These are phyloP conservation scores for Blastobotrys aristatus DNA, from an alignment of 1,139 yeast species.

Conservation along the genomic window DNA sequence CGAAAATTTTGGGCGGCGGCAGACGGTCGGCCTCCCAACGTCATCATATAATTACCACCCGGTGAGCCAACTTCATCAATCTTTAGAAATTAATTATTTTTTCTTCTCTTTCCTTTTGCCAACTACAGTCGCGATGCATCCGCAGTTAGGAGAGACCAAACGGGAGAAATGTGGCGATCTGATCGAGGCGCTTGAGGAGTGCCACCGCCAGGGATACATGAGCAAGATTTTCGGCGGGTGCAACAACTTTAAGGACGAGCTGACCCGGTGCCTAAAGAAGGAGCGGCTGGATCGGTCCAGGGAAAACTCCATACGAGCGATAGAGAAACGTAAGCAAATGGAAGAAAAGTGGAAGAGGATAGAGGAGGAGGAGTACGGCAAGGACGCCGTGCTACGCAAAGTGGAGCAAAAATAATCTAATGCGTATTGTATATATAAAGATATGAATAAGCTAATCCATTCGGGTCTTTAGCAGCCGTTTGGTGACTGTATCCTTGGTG, in stretches of 20 bases:
- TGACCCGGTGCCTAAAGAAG: conserved; percentile 71
- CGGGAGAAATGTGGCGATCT: conserved; percentile 58
- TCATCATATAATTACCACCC: no score
- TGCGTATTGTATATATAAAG: conserved; percentile 63
- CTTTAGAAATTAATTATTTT: neutral
- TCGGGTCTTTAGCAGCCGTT: conserved; percentile 84
- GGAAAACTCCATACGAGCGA: conserved; percentile 53
- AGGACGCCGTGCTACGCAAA: conserved; percentile 63
- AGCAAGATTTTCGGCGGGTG: conserved; percentile 80
- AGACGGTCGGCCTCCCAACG: no score
- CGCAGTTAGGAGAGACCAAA: conserved; percentile 15
- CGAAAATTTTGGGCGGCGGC: no score
- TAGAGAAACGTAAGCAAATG: conserved; percentile 50
- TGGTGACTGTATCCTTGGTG: conserved; percentile 86
- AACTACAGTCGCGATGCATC: conserved; percentile 14
- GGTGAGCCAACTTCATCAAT: no score
- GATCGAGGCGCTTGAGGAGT: conserved; percentile 83
- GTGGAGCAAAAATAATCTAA: conserved; percentile 43
- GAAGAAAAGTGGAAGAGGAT: conserved; percentile 54
- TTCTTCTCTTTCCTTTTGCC: neutral
- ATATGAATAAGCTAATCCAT: conserved; percentile 54
- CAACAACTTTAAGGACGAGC: conserved; percentile 75
- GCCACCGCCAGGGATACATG: conserved; percentile 70
- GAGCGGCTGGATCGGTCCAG: conserved; percentile 68
- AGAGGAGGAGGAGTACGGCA: conserved; percentile 78